Percentiles rank a stretch among this genome's conserved stretches.
These are phyloP conservation scores for Ceratobasidium sp. DNA, from an alignment of 1,284 basidiomycete genomes.

Conservation along the genomic window DNA sequence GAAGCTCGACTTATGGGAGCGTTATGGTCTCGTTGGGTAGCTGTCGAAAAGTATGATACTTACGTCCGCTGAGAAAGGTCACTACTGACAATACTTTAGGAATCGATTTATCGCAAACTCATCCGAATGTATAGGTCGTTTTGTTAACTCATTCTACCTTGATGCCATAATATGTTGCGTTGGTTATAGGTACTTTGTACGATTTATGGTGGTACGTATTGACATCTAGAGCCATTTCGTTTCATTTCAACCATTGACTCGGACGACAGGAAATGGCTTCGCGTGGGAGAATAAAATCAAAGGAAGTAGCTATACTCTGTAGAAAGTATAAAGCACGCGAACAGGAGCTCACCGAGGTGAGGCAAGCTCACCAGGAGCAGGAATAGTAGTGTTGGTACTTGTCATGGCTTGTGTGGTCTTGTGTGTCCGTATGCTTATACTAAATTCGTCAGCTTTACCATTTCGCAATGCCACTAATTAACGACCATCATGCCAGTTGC, in stretches of 20 bases:
- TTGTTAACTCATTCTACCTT: slow-evolving; percentile 16
- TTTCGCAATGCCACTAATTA: not conserved
- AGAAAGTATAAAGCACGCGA: not conserved
- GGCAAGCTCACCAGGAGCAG: not conserved
- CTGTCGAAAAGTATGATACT: not conserved
- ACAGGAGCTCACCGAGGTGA: not conserved
- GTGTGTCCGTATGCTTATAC: not conserved
- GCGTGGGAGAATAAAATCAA: not conserved
- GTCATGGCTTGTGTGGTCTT: not conserved
- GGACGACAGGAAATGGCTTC: slow-evolving; percentile 13
- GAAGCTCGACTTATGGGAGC: slow-evolving; percentile 2
- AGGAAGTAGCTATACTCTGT: slow-evolving; percentile 1
- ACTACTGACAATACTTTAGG: not conserved
- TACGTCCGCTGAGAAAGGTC: too few relatives aligned
- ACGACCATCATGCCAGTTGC: slow-evolving; percentile 2
- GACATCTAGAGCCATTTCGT: not conserved
- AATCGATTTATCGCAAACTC: slow-evolving; percentile 29
- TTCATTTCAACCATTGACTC: not conserved
- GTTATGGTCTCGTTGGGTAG: slow-evolving; percentile 36
- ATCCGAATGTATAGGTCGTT: slow-evolving; percentile 13
- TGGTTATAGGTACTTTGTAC: not conserved
- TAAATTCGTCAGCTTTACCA: slow-evolving; percentile 1
- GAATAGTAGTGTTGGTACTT: not conserved
- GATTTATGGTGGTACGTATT: slow-evolving; percentile 7
- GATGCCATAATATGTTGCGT: slow-evolving; percentile 12